Evolutionary conservation across 1,139 yeast species (phyloP).

Genomic region (Hyphopichia wangnamkhiaoensis): DNA sequence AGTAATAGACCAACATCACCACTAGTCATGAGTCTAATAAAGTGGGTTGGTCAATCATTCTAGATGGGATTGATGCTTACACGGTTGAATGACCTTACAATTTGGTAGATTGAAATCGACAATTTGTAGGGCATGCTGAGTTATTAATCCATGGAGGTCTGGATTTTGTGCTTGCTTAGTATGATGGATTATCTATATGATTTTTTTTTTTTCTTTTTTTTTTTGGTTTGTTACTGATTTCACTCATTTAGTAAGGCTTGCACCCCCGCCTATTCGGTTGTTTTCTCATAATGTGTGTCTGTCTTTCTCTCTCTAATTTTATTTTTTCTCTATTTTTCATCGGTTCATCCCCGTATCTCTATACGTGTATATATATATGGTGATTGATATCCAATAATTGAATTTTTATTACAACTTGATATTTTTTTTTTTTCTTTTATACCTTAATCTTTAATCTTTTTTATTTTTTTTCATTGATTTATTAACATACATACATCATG

Average conservation of each 20-base stretch:
- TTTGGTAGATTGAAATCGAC: neutral
- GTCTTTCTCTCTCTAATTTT: too few species aligned
- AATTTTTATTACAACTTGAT: neutral
- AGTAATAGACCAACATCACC: too few species aligned
- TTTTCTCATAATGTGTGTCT: too few species aligned
- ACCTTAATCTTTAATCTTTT: neutral
- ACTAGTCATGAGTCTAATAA: neutral
- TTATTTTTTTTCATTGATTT: neutral
- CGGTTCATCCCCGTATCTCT: neutral
- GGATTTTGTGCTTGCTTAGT: neutral
- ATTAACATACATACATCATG: slow-evolving; percentile 1
- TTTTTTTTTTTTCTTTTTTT: neutral
- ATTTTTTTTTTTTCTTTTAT: neutral
- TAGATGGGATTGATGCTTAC: neutral
- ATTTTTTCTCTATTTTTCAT: neutral
- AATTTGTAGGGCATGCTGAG: neutral
- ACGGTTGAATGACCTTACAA: too few species aligned
- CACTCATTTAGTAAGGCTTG: too few species aligned
- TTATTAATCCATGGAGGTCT: neutral
- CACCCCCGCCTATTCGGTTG: too few species aligned
- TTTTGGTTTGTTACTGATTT: too few species aligned
- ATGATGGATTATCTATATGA: neutral
- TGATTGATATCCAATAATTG: neutral
- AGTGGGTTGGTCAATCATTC: neutral
- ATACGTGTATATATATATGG: neutral